Conservation (phyloP, 140 eudicot species). For the Oenanthe javanica region DNA sequence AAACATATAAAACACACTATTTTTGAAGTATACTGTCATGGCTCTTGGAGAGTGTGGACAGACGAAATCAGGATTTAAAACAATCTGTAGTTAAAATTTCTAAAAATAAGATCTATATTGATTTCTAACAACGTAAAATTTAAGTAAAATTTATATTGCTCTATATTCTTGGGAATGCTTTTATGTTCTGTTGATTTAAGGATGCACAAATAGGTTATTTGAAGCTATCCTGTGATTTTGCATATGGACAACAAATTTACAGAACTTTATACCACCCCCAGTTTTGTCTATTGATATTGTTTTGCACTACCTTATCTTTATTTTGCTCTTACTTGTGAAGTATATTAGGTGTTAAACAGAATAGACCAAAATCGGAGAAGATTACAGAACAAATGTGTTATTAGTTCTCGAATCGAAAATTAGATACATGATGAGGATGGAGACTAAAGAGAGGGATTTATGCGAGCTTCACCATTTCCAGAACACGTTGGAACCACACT, state of each 20-base stretch:
- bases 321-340: background rate
- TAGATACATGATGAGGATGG: constrained; percentile 7
- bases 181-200: background rate
- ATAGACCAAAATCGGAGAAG: too few relatives aligned
- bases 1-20: too few relatives aligned
- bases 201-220: background rate
- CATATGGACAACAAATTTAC: too few relatives aligned
- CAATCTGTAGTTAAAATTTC: too few relatives aligned
- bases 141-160: too few relatives aligned
- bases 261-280: background rate
- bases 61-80: too few relatives aligned
- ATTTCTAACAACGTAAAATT: too few relatives aligned
- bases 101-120: too few relatives aligned
- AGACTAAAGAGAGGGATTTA: background rate
- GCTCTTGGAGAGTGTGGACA: too few relatives aligned
- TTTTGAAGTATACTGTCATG: too few relatives aligned
- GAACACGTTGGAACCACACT: constrained; percentile 97
- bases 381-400: background rate
- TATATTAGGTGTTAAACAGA: background rate
- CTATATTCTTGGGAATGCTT: background rate
- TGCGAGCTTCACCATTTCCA: constrained; percentile 75
- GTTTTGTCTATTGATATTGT: background rate
- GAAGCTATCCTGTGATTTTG: background rate
- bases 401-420: background rate
- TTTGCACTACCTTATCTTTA: background rate